phyloP scores from a whole-genome alignment of 2,329 filamentous ascomycete species.

The Sporothrix luriei region DNA sequence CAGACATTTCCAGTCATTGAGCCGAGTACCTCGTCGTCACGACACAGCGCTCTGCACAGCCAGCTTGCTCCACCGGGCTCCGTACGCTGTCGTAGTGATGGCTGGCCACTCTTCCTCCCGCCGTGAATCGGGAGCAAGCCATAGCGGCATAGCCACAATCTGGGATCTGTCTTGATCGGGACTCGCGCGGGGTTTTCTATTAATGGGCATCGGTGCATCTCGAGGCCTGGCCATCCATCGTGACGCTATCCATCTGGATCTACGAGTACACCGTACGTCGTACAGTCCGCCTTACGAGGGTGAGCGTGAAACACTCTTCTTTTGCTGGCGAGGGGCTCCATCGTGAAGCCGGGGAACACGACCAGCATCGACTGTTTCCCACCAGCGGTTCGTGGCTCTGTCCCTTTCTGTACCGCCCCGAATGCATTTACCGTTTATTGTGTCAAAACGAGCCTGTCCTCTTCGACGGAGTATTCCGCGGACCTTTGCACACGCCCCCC shows the following conservation, averaged over 20 bases:
- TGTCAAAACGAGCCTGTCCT: no score
- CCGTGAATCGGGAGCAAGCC: neutral
- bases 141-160: slow-evolving; percentile 22
- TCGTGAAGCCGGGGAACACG: no score
- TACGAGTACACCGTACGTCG: no score
- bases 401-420: slow-evolving; percentile 4
- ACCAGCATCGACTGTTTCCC: no score
- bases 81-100: neutral
- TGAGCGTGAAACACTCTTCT: no score
- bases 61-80: slow-evolving; percentile 6
- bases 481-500: neutral
- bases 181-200: slow-evolving; percentile 10
- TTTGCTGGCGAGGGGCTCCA: no score
- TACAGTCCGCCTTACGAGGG: neutral
- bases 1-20: no score
- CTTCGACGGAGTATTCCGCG: no score
- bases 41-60: neutral
- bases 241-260: slow-evolving; percentile 10
- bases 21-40: no score
- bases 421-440: no score
- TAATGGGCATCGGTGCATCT: slow-evolving; percentile 16
- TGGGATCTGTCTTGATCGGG: neutral
- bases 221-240: neutral
- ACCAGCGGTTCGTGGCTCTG: slow-evolving; percentile 8
- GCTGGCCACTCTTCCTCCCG: neutral